Base-by-base conservation (phyloP, 331 rosid species). In the Erythrophleum ivorense region DNA sequence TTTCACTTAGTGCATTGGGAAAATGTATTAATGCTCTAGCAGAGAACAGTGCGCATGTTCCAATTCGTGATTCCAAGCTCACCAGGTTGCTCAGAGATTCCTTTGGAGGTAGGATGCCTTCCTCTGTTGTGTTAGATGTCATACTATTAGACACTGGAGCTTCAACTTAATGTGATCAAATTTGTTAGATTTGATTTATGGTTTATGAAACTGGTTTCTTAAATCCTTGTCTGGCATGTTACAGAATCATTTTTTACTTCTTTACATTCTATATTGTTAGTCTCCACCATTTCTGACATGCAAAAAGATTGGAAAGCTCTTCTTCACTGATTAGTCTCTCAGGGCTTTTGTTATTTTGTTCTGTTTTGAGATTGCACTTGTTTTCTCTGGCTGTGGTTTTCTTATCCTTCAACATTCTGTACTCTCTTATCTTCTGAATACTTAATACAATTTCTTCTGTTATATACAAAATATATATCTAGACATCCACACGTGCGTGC, bases 51-150 rank as follows among this genome's bases (percentile, higher is more conserved):
- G 57, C 97, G 79, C 99, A 96, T 85, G 91, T 96, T 82, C 99
- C 99, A 80, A 81, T 96, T 86, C 98, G 99, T 29, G 98, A 96
- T 93, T 96, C 99, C 46, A 96, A 93, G 89, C 98, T 96, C 80
- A 96, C 99, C 49, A 86, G 98, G 83, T 88, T 96, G 92, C 97
- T 93, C 76, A 92, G 89, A 84, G 98, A 92, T 88, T 96, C 99
- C 52, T 96, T 93, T 85, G 99, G 98, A 80, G 99, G 99, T 93
- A 86, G 78, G 88, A 73, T 83, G 80, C 73, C 46, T 60, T 78
- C 41, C 49, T 71, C 46, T 72, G 64, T 33, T 84, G 66, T 83
- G 59, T 50, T 40, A 57, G 82, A 69, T 58, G 80, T 78, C 68
- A 49, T 78, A 55, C 14, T 46, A 55, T 31, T 46, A 46, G 36